These are phyloP conservation scores for Trichosporon sp. DNA, from an alignment of 1,284 basidiomycete genomes.

Conservation along the genomic window DNA sequence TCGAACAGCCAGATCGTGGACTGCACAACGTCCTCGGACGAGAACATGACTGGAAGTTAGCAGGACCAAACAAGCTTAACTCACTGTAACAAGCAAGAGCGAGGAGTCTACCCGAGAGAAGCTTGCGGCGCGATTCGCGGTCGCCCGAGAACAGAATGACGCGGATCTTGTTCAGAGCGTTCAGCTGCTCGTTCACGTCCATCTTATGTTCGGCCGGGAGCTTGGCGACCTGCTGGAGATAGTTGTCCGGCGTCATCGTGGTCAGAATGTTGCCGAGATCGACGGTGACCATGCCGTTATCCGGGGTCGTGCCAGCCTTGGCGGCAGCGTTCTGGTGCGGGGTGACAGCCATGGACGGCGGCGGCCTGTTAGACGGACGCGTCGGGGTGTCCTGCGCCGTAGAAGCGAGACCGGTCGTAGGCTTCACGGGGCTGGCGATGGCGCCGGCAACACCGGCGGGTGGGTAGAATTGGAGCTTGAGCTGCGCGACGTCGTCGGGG, in stretches of 20 bases:
- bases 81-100: slow-evolving; percentile 79
- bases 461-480: slow-evolving; percentile 58
- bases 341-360: slow-evolving; percentile 24
- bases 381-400: slow-evolving; percentile 37
- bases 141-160: slow-evolving; percentile 68
- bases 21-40: slow-evolving; percentile 71
- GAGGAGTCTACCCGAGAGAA: slow-evolving; percentile 78
- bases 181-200: slow-evolving; percentile 82
- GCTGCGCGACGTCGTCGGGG: slow-evolving; percentile 37
- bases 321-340: slow-evolving; percentile 9
- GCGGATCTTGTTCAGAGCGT: slow-evolving; percentile 84
- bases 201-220: slow-evolving; percentile 71
- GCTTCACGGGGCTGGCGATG: slow-evolving; percentile 20
- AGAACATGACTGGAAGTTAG: slow-evolving; percentile 66
- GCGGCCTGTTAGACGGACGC: slow-evolving; percentile 24
- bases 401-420: not conserved
- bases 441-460: slow-evolving; percentile 20
- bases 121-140: slow-evolving; percentile 70
- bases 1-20: slow-evolving; percentile 86
- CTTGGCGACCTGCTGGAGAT: slow-evolving; percentile 69
- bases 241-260: slow-evolving; percentile 28
- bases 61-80: slow-evolving; percentile 20
- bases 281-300: slow-evolving; percentile 41
- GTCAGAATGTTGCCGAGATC: slow-evolving; percentile 42
- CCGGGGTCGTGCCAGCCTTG: slow-evolving; percentile 20